Evolutionary conservation across 768 basidiomycete species (phyloP).

Genomic region (Suillus spraguei): DNA sequence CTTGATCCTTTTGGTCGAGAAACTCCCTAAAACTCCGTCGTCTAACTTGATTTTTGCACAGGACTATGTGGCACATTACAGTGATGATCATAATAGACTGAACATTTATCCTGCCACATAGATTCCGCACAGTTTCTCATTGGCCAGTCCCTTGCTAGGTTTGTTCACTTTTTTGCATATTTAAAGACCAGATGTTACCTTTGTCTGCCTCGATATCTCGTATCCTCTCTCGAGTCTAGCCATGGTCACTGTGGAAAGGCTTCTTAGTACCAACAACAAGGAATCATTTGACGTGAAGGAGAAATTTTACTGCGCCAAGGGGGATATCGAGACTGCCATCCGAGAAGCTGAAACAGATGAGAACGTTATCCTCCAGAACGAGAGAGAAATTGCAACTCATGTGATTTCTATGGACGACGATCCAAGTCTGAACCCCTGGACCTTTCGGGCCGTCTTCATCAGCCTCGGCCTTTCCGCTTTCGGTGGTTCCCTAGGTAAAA

Average conservation of each 20-base stretch:
- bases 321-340: conserved; percentile 34
- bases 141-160: neutral
- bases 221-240: conserved; percentile 2
- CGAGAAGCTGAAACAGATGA: conserved; percentile 14
- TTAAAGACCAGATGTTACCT: neutral
- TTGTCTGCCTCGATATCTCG: conserved; percentile 1
- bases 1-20: neutral
- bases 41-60: neutral
- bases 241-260: conserved; percentile 10
- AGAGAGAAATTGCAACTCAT: conserved; percentile 49
- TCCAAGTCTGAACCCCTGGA: conserved; percentile 30
- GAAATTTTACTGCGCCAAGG: conserved; percentile 32
- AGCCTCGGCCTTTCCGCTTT: conserved; percentile 55
- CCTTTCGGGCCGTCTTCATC: conserved; percentile 52
- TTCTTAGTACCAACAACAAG: conserved; percentile 19
- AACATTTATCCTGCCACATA: neutral
- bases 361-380: conserved; percentile 36
- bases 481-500: conserved; percentile 49
- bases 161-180: neutral
- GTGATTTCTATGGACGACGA: conserved; percentile 44
- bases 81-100: neutral
- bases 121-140: neutral
- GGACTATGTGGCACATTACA: neutral
- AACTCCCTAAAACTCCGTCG: neutral
- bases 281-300: conserved; percentile 25